Percentiles rank a stretch among this genome's conserved stretches.
These are phyloP conservation scores for Wallacemonas sp. DNA, from an alignment of 208 protist genomes.

Conservation along the genomic window DNA sequence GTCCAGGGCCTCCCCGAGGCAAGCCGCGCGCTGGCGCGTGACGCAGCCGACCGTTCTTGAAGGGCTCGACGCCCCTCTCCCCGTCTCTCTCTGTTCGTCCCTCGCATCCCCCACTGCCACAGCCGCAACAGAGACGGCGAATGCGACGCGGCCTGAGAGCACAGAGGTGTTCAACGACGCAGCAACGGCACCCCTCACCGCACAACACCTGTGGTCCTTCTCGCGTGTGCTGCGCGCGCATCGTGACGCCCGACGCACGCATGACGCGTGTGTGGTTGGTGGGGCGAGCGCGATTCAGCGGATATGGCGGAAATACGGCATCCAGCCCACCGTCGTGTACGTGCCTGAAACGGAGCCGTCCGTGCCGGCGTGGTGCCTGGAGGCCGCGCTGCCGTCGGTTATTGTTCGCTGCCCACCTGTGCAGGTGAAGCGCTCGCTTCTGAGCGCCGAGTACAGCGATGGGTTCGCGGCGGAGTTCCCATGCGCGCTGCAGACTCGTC, in stretches of 20 bases:
- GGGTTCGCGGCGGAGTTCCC: conserved; percentile 86
- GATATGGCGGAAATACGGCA: conserved; percentile 70
- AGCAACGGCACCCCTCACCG: conserved; percentile 24
- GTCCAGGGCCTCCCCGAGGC: neutral
- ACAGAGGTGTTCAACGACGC: neutral
- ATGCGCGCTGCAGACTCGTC: conserved; percentile 7
- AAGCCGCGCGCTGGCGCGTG: neutral
- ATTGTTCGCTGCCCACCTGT: conserved; percentile 74
- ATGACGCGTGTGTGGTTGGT: conserved; percentile 74
- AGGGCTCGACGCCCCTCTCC: conserved; percentile 35
- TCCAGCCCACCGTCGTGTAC: conserved; percentile 77
- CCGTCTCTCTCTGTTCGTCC: conserved; percentile 4
- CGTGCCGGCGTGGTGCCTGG: conserved; percentile 69
- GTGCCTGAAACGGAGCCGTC: conserved; percentile 54
- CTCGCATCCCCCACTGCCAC: neutral
- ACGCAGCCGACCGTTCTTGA: conserved; percentile 41
- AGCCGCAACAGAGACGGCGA: neutral
- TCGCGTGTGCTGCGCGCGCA: conserved; percentile 55
- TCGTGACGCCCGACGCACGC: conserved; percentile 40
- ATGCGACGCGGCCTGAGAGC: no score
- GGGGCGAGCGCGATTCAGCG: conserved; percentile 67
- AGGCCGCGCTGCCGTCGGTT: conserved; percentile 59
- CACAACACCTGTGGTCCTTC: conserved; percentile 62
- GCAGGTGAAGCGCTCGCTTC: conserved; percentile 61
- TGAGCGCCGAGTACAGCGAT: conserved; percentile 79